Percentiles rank a stretch among this genome's conserved stretches.
Conservation (phyloP, 2,329 filamentous ascomycete genomes). For the Aschersonia sp. region DNA sequence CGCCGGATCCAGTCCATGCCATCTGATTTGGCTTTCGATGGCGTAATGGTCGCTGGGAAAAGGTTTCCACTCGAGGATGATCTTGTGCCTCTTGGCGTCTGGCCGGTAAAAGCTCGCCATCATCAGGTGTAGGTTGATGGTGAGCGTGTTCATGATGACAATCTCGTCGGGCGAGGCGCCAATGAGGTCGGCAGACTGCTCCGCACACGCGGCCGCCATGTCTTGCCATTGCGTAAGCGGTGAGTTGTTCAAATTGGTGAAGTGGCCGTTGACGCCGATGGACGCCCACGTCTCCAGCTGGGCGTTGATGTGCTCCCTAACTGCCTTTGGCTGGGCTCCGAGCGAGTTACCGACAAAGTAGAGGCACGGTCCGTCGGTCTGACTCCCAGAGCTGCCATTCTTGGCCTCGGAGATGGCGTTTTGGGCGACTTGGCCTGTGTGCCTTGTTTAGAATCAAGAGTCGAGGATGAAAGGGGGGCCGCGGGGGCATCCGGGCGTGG, state of each 20-base stretch:
- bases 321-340: slow-evolving; percentile 64
- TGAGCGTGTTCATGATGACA: slow-evolving; percentile 79
- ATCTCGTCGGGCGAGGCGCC: slow-evolving; percentile 62
- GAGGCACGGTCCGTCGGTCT: slow-evolving; percentile 25
- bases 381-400: background rate
- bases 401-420: slow-evolving; percentile 11
- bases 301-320: slow-evolving; percentile 48
- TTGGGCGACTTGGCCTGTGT: background rate
- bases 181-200: slow-evolving; percentile 57
- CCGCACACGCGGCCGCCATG: slow-evolving; percentile 60
- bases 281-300: slow-evolving; percentile 76
- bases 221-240: slow-evolving; percentile 61
- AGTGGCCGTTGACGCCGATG: slow-evolving; percentile 77
- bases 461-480: too few species aligned
- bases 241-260: slow-evolving; percentile 52
- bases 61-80: slow-evolving; percentile 79
- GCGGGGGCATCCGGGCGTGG: too few species aligned
- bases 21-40: slow-evolving; percentile 64
- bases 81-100: slow-evolving; percentile 50
- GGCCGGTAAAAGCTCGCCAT: slow-evolving; percentile 77
- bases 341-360: slow-evolving; percentile 89
- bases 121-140: slow-evolving; percentile 65
- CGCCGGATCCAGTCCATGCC: slow-evolving; percentile 52
- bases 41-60: slow-evolving; percentile 85
- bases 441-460: background rate